phyloP scores from a whole-genome alignment of 495 filamentous ascomycete species.

The Penicillium verhagenii region DNA sequence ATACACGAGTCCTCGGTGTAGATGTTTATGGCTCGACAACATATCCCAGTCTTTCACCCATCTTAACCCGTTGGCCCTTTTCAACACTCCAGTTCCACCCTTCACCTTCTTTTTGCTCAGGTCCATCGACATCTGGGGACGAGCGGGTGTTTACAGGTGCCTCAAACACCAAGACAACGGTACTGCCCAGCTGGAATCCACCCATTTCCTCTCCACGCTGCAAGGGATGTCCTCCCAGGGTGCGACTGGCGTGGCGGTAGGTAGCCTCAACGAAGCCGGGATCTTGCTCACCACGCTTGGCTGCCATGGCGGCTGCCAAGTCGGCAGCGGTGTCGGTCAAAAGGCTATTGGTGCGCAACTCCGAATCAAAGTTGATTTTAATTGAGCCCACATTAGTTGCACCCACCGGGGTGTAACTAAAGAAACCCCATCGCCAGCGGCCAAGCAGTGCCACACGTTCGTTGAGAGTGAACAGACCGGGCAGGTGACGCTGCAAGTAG shows the following conservation, averaged over 20 bases:
- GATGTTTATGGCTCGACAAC: slow-evolving; percentile 38
- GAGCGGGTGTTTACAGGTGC: slow-evolving; percentile 67
- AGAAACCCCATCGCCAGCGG: slow-evolving; percentile 96
- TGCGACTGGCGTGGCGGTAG: slow-evolving; percentile 71
- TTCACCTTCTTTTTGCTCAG: slow-evolving; percentile 51
- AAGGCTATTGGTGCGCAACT: slow-evolving; percentile 89
- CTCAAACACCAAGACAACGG: slow-evolving; percentile 95
- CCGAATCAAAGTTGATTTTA: slow-evolving; percentile 93
- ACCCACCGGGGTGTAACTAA: slow-evolving; percentile 91
- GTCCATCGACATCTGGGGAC: slow-evolving; percentile 66
- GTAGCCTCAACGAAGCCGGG: slow-evolving; percentile 87
- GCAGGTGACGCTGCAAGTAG: slow-evolving; percentile 86
- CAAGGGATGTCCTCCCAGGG: slow-evolving; percentile 80
- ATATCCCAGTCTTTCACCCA: slow-evolving; percentile 81
- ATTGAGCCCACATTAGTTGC: slow-evolving; percentile 99
- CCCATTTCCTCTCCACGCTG: slow-evolving; percentile 94
- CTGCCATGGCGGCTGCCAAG: slow-evolving; percentile 72
- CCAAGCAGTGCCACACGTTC: slow-evolving; percentile 93
- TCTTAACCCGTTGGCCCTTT: slow-evolving; percentile 82
- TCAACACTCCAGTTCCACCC: slow-evolving; percentile 83
- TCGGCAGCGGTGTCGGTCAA: slow-evolving; percentile 88
- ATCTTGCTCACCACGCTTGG: slow-evolving; percentile 73
- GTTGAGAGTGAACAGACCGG: slow-evolving; percentile 93
- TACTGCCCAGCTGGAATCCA: slow-evolving; percentile 93
- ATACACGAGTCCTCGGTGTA: no score